These are phyloP conservation scores for Cryptosporidium ubiquitum DNA, from an alignment of 169 alveolate genomes.

Conservation along the genomic window DNA sequence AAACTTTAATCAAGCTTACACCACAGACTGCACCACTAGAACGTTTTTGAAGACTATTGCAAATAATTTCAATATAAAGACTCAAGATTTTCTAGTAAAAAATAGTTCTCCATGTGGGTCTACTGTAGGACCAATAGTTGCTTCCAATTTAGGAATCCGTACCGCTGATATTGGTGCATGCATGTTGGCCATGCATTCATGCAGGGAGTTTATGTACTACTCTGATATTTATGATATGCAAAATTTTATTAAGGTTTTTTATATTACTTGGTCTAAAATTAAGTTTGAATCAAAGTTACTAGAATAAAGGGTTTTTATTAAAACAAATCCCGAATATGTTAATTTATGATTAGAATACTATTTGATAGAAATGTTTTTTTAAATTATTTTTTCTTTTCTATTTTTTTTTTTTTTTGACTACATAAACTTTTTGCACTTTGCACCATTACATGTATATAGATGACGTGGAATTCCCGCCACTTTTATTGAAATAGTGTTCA, in stretches of 20 bases:
- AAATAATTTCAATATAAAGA: conserved; percentile 81
- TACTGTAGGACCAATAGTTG: conserved; percentile 94
- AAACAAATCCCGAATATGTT: not conserved
- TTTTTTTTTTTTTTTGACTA: not conserved
- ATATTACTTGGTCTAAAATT: conserved; percentile 38
- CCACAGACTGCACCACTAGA: conserved; percentile 89
- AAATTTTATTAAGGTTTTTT: conserved; percentile 39
- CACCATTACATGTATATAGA: not conserved
- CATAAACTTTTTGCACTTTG: not conserved
- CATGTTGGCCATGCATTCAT: conserved; percentile 96
- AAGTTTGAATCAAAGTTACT: conserved; percentile 31
- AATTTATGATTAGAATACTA: not conserved
- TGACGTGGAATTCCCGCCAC: conserved; percentile 30
- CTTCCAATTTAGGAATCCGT: conserved; percentile 91
- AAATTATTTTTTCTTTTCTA: not conserved
- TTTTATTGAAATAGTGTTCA: no score
- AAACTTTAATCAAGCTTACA: conserved; percentile 91
- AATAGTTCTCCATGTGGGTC: conserved; percentile 96
- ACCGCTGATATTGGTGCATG: conserved; percentile 95
- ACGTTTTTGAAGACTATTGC: conserved; percentile 87
- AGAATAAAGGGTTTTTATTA: not conserved
- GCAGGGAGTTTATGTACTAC: conserved; percentile 88
- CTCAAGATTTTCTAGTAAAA: conserved; percentile 92
- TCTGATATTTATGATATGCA: conserved; percentile 45
- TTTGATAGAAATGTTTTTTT: not conserved